Conservation (phyloP, 2,329 filamentous ascomycete species). For the Rugonectria rugulosa region DNA sequence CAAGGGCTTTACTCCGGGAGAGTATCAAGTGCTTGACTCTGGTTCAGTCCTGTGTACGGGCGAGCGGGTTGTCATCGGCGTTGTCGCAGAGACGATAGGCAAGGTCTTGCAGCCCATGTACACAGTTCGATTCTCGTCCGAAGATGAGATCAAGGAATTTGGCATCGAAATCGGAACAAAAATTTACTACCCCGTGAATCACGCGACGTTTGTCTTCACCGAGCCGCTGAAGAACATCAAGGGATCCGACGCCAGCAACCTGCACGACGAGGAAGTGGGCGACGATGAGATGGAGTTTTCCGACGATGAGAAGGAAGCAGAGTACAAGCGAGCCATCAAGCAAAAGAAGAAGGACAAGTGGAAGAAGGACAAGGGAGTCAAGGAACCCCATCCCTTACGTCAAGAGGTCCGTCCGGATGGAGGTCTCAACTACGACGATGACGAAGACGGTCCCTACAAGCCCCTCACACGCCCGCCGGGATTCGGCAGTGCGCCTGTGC, state of each 20-base stretch:
- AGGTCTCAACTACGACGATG: conserved; percentile 74
- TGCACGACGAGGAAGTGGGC: conserved; percentile 89
- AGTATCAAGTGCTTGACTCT: conserved; percentile 83
- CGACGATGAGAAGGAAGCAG: conserved; percentile 92
- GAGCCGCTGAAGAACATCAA: conserved; percentile 80
- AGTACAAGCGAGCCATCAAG: conserved; percentile 76
- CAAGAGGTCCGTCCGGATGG: conserved; percentile 49
- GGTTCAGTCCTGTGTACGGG: conserved; percentile 84
- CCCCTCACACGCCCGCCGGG: conserved; percentile 73
- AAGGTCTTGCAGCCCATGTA: conserved; percentile 88
- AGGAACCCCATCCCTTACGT: conserved; percentile 50
- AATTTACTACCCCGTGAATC: conserved; percentile 80
- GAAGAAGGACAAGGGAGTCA: conserved; percentile 50
- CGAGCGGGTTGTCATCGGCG: conserved; percentile 79
- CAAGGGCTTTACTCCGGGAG: conserved; percentile 78
- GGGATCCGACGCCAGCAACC: conserved; percentile 92
- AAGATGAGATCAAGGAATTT: conserved; percentile 71
- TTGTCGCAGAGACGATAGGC: conserved; percentile 85
- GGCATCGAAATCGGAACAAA: conserved; percentile 73
- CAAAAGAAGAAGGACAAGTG: conserved; percentile 65
- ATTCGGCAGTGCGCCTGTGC: conserved; percentile 59
- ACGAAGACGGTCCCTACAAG: conserved; percentile 74
- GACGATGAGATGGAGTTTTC: conserved; percentile 94
- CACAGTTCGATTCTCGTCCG: conserved; percentile 76
- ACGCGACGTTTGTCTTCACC: conserved; percentile 88